Conservation (phyloP, 1,284 basidiomycete genomes). For the Polyporus tsugae region DNA sequence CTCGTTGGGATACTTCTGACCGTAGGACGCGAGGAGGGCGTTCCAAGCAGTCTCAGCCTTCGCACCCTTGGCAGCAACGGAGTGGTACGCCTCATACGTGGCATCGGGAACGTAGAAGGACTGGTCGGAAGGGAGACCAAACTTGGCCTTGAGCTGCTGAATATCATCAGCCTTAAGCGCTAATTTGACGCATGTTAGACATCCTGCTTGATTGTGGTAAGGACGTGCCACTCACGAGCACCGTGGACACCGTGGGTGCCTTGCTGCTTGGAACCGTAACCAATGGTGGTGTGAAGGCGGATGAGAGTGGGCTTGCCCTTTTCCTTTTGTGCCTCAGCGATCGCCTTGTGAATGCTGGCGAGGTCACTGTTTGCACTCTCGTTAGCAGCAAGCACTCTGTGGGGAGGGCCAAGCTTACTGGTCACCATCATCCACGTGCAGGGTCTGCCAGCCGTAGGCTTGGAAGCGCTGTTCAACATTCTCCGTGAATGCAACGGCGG, state of each 20-base stretch:
- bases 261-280: constrained; percentile 91
- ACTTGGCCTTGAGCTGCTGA: constrained; percentile 83
- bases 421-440: constrained; percentile 87
- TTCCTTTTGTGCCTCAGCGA: constrained; percentile 79
- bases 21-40: constrained; percentile 75
- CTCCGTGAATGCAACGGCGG: constrained; percentile 93
- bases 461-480: constrained; percentile 90
- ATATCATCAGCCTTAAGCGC: constrained; percentile 96
- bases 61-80: constrained; percentile 77
- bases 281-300: constrained; percentile 89
- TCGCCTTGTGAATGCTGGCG: constrained; percentile 80
- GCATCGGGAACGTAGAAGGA: constrained; percentile 84
- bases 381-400: not conserved
- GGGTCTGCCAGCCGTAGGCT: constrained; percentile 94
- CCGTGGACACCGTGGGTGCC: constrained; percentile 96
- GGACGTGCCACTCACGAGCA: constrained; percentile 65
- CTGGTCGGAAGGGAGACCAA: constrained; percentile 84
- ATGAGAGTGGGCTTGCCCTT: constrained; percentile 90
- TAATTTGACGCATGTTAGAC: constrained; percentile 36
- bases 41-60: constrained; percentile 83
- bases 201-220: not conserved
- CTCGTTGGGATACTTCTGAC: constrained; percentile 83
- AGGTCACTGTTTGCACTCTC: constrained; percentile 67
- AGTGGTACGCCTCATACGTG: constrained; percentile 75
- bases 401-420: constrained; percentile 52